phyloP scores from a whole-genome alignment of 2,329 filamentous ascomycete genomes.

The Trichophyton simii region DNA sequence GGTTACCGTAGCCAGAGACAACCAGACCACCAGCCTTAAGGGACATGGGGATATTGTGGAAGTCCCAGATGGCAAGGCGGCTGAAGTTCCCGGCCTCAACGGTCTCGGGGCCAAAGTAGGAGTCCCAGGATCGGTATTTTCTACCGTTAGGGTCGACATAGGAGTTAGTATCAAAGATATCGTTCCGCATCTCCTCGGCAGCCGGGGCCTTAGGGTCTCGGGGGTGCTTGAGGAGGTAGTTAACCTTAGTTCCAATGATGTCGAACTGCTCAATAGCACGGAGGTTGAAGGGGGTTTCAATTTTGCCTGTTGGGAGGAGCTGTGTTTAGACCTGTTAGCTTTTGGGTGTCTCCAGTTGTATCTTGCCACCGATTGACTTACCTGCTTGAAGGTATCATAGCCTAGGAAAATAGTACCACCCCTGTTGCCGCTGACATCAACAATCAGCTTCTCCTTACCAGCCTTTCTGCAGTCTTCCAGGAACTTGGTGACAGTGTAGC shows the following conservation, averaged over 20 bases:
- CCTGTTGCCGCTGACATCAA: constrained; percentile 50
- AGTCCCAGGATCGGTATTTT: constrained; percentile 30
- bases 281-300: constrained; percentile 37
- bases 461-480: constrained; percentile 36
- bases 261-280: constrained; percentile 34
- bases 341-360: too few species aligned
- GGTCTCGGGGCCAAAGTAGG: constrained; percentile 16
- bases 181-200: constrained; percentile 8
- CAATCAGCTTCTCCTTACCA: constrained; percentile 49
- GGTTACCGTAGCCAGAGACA: constrained; percentile 22
- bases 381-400: constrained; percentile 40
- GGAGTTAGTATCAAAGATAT: constrained; percentile 13
- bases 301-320: constrained; percentile 38
- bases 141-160: constrained; percentile 19
- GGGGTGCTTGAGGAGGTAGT: constrained; percentile 12
- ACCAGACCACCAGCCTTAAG: constrained; percentile 16
- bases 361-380: background rate
- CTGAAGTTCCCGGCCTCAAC: constrained; percentile 28
- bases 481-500: constrained; percentile 32
- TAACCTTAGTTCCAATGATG: constrained; percentile 22
- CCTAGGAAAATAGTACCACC: constrained; percentile 43
- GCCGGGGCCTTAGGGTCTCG: constrained; percentile 3
- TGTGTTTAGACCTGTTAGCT: background rate
- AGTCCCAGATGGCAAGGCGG: constrained; percentile 16
- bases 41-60: constrained; percentile 18